These are phyloP conservation scores for Emergomyces orientalis DNA, from an alignment of 2,329 filamentous ascomycete species.

Conservation along the genomic window DNA sequence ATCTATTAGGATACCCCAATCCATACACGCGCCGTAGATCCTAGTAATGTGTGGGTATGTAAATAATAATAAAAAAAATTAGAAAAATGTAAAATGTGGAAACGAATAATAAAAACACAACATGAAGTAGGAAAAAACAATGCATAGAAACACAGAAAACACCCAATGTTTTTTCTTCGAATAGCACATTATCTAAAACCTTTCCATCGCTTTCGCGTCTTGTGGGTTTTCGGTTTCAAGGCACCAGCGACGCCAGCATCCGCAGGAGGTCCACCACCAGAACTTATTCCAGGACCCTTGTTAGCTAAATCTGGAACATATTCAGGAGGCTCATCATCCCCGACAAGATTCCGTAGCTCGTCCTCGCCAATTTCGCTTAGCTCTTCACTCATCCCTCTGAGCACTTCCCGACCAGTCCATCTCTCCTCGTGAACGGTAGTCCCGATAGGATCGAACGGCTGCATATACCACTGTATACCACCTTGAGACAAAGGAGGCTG, in stretches of 20 bases:
- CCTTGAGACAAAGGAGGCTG: slow-evolving; percentile 54
- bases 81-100: not conserved
- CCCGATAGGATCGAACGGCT: slow-evolving; percentile 67
- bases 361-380: slow-evolving; percentile 89
- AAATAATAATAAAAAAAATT: not conserved
- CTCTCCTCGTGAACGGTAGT: slow-evolving; percentile 70
- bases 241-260: not conserved
- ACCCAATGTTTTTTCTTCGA: not conserved
- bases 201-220: slow-evolving; percentile 25
- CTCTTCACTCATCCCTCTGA: slow-evolving; percentile 68
- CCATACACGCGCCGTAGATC: not conserved
- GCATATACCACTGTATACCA: slow-evolving; percentile 80
- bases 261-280: not conserved
- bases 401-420: slow-evolving; percentile 63
- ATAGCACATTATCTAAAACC: slow-evolving; percentile 20
- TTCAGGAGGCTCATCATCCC: slow-evolving; percentile 44
- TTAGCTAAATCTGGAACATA: slow-evolving; percentile 8
- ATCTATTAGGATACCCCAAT: not conserved
- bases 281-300: not conserved
- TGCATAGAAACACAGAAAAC: not conserved
- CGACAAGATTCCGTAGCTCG: slow-evolving; percentile 61
- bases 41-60: slow-evolving; percentile 3
- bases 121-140: not conserved
- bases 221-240: slow-evolving; percentile 21
- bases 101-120: slow-evolving; percentile 1